phyloP scores from a whole-genome alignment of 1,284 basidiomycete genomes.

The Irpex rosettiformis region DNA sequence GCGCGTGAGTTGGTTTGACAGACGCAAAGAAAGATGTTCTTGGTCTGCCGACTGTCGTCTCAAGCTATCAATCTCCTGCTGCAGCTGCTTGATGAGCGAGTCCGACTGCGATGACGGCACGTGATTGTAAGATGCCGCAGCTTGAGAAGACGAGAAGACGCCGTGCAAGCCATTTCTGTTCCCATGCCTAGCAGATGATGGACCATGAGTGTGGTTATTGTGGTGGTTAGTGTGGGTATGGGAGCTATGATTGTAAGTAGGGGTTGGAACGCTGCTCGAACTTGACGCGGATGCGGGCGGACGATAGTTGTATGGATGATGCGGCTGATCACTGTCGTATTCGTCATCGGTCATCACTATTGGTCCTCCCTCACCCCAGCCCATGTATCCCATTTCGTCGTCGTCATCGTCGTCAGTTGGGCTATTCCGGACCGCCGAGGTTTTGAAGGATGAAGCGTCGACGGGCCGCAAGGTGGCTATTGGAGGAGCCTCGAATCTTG shows the following conservation, averaged over 20 bases:
- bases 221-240: conserved; percentile 4
- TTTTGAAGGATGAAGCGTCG: conserved; percentile 28
- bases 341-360: conserved; percentile 27
- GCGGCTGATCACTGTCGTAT: conserved; percentile 31
- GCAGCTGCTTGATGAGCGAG: conserved; percentile 50
- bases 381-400: conserved; percentile 25
- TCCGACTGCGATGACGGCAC: conserved; percentile 12
- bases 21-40: conserved; percentile 52
- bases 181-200: not conserved
- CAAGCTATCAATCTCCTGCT: conserved; percentile 57
- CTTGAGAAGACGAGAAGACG: conserved; percentile 4
- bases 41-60: conserved; percentile 59
- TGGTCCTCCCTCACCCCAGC: conserved; percentile 21
- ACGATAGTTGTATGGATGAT: conserved; percentile 31
- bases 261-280: conserved; percentile 5
- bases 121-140: conserved; percentile 2
- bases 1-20: conserved; percentile 63
- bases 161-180: conserved; percentile 7
- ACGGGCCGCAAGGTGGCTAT: conserved; percentile 29
- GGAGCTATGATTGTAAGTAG: not conserved
- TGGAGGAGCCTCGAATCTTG: conserved; percentile 14
- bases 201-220: not conserved
- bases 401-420: conserved; percentile 28
- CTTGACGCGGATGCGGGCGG: conserved; percentile 28
- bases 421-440: conserved; percentile 22